phyloP scores from a whole-genome alignment of 139 green algal species.

The Haematococcus sp. region DNA sequence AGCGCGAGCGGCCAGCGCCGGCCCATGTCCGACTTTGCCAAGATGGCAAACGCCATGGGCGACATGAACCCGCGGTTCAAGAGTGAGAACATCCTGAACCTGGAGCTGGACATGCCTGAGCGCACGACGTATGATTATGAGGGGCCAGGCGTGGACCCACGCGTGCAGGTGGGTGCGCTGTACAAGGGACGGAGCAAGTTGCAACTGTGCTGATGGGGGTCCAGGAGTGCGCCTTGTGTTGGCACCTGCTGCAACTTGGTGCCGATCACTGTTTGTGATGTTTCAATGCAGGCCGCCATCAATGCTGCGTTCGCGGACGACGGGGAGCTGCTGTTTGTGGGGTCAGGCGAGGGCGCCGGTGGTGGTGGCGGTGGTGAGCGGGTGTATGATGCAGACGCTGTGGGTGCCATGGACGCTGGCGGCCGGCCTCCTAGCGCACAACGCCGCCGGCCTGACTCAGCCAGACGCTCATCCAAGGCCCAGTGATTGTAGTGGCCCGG shows the following conservation, averaged over 20 bases:
- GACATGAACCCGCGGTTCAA: conserved; percentile 77
- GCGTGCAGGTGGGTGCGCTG: conserved; percentile 37
- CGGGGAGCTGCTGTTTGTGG: conserved; percentile 52
- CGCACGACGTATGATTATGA: conserved; percentile 65
- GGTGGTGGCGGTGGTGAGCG: background rate
- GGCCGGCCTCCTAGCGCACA: conserved; percentile 1
- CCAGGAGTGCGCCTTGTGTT: too few relatives aligned
- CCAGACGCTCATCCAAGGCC: too few relatives aligned
- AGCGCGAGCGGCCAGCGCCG: conserved; percentile 32
- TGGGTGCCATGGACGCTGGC: background rate
- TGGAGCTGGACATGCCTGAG: conserved; percentile 77
- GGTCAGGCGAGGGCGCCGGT: conserved; percentile 5
- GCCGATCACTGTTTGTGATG: background rate
- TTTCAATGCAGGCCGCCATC: conserved; percentile 42
- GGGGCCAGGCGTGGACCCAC: conserved; percentile 39
- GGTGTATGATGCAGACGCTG: conserved; percentile 6
- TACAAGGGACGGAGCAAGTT: background rate
- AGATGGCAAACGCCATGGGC: conserved; percentile 55
- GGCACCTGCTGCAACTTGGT: too few relatives aligned
- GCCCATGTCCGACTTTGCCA: conserved; percentile 58
- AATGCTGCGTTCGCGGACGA: conserved; percentile 55
- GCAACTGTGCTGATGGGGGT: too few relatives aligned
- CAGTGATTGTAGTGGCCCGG: too few relatives aligned
- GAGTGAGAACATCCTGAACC: conserved; percentile 75
- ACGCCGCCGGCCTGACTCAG: background rate